Evolutionary conservation across 331 rosid genomes (phyloP).

Genomic region (Prunus yedoensis): DNA sequence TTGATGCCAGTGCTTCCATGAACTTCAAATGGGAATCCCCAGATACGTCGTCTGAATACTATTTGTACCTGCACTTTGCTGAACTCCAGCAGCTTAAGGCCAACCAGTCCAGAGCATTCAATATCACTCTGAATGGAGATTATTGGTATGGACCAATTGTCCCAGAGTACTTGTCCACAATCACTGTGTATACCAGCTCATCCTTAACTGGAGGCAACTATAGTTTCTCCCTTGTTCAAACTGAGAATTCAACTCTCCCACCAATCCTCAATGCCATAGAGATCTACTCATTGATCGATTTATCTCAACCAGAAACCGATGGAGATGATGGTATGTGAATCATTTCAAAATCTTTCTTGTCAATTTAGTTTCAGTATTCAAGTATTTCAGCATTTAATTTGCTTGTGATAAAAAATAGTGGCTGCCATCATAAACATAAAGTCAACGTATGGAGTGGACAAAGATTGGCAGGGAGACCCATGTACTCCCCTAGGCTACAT

Average conservation of each 20-base stretch:
- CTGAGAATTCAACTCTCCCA: constrained; percentile 33
- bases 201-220: constrained; percentile 2
- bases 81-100: constrained; percentile 28
- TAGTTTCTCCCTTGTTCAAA: constrained; percentile 8
- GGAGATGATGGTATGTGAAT: constrained; percentile 24
- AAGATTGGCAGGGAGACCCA: constrained; percentile 37
- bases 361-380: neutral
- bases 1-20: constrained; percentile 13
- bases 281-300: constrained; percentile 12
- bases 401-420: constrained; percentile 12
- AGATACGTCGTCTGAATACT: neutral
- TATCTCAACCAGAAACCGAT: constrained; percentile 21
- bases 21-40: constrained; percentile 8
- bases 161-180: constrained; percentile 21
- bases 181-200: neutral
- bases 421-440: constrained; percentile 21
- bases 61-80: constrained; percentile 48
- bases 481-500: constrained; percentile 21
- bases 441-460: constrained; percentile 24
- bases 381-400: too few relatives aligned
- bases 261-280: constrained; percentile 42
- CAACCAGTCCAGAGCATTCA: constrained; percentile 38
- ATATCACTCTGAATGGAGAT: constrained; percentile 34
- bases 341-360: neutral
- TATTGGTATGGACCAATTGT: constrained; percentile 12